A percentile compares a stretch with the other conserved stretches of the same genome.
These are phyloP conservation scores for Elsinoe ampelina DNA, from an alignment of 2,329 filamentous ascomycete genomes.

Conservation along the genomic window DNA sequence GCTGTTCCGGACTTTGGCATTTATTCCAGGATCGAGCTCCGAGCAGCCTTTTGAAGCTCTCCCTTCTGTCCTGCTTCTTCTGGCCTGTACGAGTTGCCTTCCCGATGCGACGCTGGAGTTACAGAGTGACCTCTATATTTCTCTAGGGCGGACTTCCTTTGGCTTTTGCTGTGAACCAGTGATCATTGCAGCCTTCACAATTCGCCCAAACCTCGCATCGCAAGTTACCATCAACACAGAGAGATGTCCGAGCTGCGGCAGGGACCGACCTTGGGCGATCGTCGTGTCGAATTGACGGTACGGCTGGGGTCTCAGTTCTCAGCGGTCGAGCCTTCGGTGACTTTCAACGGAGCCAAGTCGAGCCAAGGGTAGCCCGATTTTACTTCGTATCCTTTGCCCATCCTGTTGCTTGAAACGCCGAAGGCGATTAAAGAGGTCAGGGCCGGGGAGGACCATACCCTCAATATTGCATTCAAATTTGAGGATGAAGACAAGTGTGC, in stretches of 20 bases:
- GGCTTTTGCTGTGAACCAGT: neutral
- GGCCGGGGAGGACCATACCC: neutral
- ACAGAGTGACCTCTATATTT: neutral
- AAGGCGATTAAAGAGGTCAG: neutral
- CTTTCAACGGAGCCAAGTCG: conserved; percentile 7
- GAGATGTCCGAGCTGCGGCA: conserved; percentile 3
- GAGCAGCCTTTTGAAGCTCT: neutral
- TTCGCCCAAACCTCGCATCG: neutral
- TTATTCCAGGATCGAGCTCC: neutral
- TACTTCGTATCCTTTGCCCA: neutral
- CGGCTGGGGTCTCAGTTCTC: neutral
- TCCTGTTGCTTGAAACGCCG: neutral
- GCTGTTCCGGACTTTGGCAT: neutral
- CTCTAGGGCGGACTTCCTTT: neutral
- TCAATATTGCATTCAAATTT: neutral
- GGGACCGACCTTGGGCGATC: conserved; percentile 1
- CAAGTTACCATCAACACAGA: neutral
- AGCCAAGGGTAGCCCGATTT: neutral
- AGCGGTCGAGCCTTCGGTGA: neutral
- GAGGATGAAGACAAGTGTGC: neutral
- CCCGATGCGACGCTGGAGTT: conserved; percentile 1
- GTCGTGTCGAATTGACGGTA: neutral
- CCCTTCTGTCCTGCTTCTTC: conserved; percentile 5
- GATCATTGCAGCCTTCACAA: neutral
- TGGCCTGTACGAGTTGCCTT: neutral